phyloP scores from a whole-genome alignment of 495 filamentous ascomycete species.

The Echria macrotheca region DNA sequence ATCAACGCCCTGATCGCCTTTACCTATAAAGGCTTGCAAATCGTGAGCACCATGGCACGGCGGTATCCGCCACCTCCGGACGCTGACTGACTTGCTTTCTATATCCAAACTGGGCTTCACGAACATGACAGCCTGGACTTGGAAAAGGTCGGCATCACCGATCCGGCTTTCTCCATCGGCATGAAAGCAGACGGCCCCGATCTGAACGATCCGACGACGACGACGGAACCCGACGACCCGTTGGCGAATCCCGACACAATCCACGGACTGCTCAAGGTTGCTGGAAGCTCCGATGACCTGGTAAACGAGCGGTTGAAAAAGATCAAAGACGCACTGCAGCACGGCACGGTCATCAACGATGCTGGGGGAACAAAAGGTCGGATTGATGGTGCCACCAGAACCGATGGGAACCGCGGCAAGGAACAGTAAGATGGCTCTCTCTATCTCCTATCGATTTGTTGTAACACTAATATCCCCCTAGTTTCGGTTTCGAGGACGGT shows the following conservation, averaged over 20 bases:
- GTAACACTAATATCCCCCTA: too few relatives aligned
- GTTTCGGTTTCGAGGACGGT: slow-evolving; percentile 4
- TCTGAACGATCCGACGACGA: slow-evolving; percentile 1
- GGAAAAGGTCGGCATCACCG: background rate
- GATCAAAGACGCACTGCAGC: background rate
- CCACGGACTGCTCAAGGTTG: slow-evolving; percentile 7
- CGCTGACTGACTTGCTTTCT: background rate
- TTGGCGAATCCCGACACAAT: background rate
- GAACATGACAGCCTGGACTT: background rate
- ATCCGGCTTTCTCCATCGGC: slow-evolving; percentile 1
- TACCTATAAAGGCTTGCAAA: slow-evolving; percentile 2
- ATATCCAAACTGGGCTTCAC: background rate
- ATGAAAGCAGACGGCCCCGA: background rate
- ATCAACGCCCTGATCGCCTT: slow-evolving; percentile 5
- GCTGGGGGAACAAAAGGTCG: background rate
- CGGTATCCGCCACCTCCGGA: background rate
- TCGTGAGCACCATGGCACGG: background rate
- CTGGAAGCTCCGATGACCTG: background rate
- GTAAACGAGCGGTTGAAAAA: background rate
- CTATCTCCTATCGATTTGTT: too few relatives aligned
- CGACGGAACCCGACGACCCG: background rate
- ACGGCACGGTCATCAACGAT: background rate
- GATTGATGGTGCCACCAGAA: background rate
- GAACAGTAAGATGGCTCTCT: background rate
- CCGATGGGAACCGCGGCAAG: background rate